phyloP scores from a whole-genome alignment of 1,284 basidiomycete species.

The Paramarasmius palmivorus region DNA sequence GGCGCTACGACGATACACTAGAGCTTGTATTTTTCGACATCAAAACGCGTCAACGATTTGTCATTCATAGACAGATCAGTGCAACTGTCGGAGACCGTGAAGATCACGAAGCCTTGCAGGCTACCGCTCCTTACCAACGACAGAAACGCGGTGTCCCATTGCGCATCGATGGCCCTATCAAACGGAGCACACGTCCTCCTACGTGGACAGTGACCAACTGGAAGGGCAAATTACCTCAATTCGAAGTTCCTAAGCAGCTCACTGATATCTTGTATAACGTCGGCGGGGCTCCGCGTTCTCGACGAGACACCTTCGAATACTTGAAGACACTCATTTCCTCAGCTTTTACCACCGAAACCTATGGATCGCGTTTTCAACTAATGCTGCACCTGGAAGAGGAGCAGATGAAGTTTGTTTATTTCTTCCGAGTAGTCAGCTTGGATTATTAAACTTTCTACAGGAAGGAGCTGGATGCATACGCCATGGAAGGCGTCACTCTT shows the following conservation, averaged over 20 bases:
- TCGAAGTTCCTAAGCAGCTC: conserved; percentile 19
- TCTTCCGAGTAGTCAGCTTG: conserved; percentile 1
- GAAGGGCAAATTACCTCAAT: conserved; percentile 20
- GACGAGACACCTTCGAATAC: conserved; percentile 21
- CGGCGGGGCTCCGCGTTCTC: conserved; percentile 8
- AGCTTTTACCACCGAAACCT: conserved; percentile 33
- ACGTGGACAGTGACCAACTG: conserved; percentile 21
- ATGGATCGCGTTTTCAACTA: conserved; percentile 39
- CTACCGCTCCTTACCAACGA: conserved; percentile 26
- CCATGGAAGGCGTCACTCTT: conserved; percentile 37
- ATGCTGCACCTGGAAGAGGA: conserved; percentile 49
- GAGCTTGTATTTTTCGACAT: conserved; percentile 19
- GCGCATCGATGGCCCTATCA: conserved; percentile 14
- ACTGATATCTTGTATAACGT: conserved; percentile 12
- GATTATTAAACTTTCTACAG: conserved; percentile 22
- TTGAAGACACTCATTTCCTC: conserved; percentile 35
- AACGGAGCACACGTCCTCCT: conserved; percentile 12
- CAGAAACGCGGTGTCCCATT: conserved; percentile 13
- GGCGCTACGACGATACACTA: conserved; percentile 20
- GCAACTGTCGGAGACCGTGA: conserved; percentile 26
- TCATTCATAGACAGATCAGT: conserved; percentile 24
- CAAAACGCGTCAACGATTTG: conserved; percentile 19
- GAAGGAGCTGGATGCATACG: conserved; percentile 45
- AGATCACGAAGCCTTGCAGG: conserved; percentile 26
- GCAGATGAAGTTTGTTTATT: conserved; percentile 36